Evolutionary conservation across 805 yeast species (phyloP).

Genomic region (Ogataea angusta): DNA sequence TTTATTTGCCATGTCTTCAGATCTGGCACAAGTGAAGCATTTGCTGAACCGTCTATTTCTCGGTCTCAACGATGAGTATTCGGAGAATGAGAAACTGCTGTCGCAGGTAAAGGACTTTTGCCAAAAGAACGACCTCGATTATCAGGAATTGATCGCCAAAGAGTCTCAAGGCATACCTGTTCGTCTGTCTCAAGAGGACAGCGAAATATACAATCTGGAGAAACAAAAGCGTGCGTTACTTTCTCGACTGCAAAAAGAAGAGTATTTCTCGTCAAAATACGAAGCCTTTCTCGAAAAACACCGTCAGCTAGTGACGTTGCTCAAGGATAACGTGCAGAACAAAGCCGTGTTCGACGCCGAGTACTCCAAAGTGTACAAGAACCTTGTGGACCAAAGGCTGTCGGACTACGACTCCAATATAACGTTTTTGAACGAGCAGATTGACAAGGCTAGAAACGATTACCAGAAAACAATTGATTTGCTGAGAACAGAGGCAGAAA

Average conservation of each 20-base stretch:
- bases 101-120: conserved; percentile 17
- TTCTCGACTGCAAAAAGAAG: conserved; percentile 34
- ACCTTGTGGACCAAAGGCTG: conserved; percentile 13
- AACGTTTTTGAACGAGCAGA: conserved; percentile 8
- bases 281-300: conserved; percentile 27
- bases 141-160: conserved; percentile 1
- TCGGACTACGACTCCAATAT: conserved; percentile 15
- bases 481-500: conserved; percentile 9
- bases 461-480: conserved; percentile 11
- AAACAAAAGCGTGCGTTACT: conserved; percentile 27
- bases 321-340: conserved; percentile 16
- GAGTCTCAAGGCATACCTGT: background rate
- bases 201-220: conserved; percentile 20
- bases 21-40: conserved; percentile 19
- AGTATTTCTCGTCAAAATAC: conserved; percentile 28
- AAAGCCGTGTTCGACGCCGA: conserved; percentile 20
- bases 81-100: conserved; percentile 19
- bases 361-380: conserved; percentile 17
- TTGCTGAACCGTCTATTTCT: conserved; percentile 29
- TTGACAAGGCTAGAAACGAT: conserved; percentile 3
- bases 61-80: conserved; percentile 29
- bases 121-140: conserved; percentile 9
- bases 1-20: conserved; percentile 5
- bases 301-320: conserved; percentile 25
- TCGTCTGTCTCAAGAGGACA: conserved; percentile 12